Evolutionary conservation across 2,329 filamentous ascomycete genomes (phyloP).

Genomic region (Nemania sp.): DNA sequence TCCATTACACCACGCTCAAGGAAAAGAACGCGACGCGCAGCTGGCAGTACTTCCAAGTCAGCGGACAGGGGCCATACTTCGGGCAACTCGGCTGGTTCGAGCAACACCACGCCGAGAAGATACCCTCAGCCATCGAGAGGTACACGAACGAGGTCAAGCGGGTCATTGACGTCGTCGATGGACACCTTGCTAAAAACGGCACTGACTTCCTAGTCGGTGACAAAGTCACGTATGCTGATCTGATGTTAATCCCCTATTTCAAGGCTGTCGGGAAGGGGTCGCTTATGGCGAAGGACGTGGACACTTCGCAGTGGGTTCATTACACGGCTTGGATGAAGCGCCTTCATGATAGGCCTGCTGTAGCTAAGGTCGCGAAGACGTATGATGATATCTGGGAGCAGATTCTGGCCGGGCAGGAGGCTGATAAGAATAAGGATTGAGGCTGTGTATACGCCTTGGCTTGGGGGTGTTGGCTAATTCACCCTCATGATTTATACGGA

Average conservation of each 20-base stretch:
- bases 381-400: constrained; percentile 19
- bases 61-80: constrained; percentile 56
- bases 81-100: constrained; percentile 27
- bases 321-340: constrained; percentile 27
- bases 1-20: constrained; percentile 51
- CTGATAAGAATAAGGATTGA: background rate
- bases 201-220: constrained; percentile 39
- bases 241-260: constrained; percentile 38
- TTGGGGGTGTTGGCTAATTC: too few species aligned
- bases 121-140: constrained; percentile 31
- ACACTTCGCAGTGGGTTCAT: constrained; percentile 23
- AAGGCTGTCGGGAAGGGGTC: constrained; percentile 18
- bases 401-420: background rate
- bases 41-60: constrained; percentile 58
- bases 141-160: constrained; percentile 32
- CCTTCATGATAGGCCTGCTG: constrained; percentile 21
- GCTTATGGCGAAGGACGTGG: constrained; percentile 23
- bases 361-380: constrained; percentile 23
- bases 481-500: too few species aligned
- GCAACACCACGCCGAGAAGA: constrained; percentile 25
- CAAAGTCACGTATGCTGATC: constrained; percentile 38
- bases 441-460: background rate
- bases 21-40: constrained; percentile 53
- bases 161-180: constrained; percentile 29
- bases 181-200: constrained; percentile 17